Evolutionary conservation across 192 early-diverging fungal species (phyloP), one percentile per base, ranked within the genome.

Genomic region (Chytriomyces hyalinus): DNA sequence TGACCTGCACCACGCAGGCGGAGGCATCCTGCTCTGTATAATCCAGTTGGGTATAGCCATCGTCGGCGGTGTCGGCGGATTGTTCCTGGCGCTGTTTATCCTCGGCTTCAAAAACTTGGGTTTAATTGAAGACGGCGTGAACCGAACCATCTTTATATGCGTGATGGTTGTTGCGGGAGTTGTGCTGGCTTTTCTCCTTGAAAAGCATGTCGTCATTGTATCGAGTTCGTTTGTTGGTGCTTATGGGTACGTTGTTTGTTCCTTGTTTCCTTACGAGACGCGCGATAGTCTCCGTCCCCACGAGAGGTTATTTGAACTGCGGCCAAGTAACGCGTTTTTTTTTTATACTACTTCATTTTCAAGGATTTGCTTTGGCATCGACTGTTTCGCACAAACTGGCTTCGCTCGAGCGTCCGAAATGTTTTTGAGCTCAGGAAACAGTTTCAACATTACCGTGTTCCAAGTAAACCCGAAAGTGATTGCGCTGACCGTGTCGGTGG

Each of bases 321-420:
- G 36, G 36, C 36, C 36, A 36, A 36, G 36, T 36, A 36, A 36
- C 36, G 36, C 36, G 36, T 36, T 36, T 36, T 36, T 36, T 36
- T 36, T 3, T 36, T 57, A n/a, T 57, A 57, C 13, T 57, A 20
- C 20, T 57, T 57, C 15, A 57, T 20, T 57, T 20, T 20, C 20
- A 13, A 57, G 86, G 49, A 88, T 93, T 81, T 91, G 93, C 79
- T 75, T 92, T 36, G 94, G 94, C 61, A 87, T 95, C 63, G 94
- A 95, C 79, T 88, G 90, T 78, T 95, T 93, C 84, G 87, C 88
- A 10, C 78, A 87, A 10, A 91, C 92, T 6, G 93, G 93, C 6
- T 92, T 93, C 81, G 70, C 80, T 44, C 80, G 90, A 48, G 84
- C 53, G 3, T 57, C 53, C 13, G 53, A 57, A 57, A 57, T 57